A percentile compares a stretch with the other conserved stretches of the same genome.
Evolutionary conservation across 139 green algal species (phyloP).

Genomic region (Chlorella vulgaris): DNA sequence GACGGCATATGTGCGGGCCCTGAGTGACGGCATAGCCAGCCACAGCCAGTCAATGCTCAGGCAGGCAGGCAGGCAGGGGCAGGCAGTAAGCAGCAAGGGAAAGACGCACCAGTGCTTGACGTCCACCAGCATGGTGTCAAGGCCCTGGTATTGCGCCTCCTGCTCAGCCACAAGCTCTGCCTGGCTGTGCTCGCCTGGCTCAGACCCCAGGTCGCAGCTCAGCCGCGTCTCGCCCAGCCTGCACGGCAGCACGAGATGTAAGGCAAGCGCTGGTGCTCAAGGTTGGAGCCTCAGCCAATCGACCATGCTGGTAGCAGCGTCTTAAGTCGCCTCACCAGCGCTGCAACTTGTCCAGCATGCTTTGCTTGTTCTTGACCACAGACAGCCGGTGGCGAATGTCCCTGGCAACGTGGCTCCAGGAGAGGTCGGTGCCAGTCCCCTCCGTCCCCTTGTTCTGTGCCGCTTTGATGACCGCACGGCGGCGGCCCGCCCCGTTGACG

Average conservation of each 20-base stretch:
- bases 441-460: neutral
- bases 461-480: neutral
- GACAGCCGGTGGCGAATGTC: neutral
- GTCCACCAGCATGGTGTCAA: neutral
- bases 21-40: no score
- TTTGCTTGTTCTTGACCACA: neutral
- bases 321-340: neutral
- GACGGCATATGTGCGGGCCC: no score
- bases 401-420: constrained; percentile 6
- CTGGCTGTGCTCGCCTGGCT: constrained; percentile 15
- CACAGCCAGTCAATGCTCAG: no score
- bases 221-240: constrained; percentile 4
- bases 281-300: neutral
- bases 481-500: no score
- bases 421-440: constrained; percentile 5
- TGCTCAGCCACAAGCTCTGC: constrained; percentile 14
- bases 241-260: neutral
- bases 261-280: neutral
- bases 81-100: neutral
- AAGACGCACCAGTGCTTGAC: constrained; percentile 22
- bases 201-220: neutral
- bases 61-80: neutral
- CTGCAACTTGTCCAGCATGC: constrained; percentile 15
- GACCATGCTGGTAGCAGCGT: neutral
- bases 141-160: constrained; percentile 3